Base-by-base conservation (phyloP, 768 basidiomycete species). In the Coprinopsis marcescibilis region DNA sequence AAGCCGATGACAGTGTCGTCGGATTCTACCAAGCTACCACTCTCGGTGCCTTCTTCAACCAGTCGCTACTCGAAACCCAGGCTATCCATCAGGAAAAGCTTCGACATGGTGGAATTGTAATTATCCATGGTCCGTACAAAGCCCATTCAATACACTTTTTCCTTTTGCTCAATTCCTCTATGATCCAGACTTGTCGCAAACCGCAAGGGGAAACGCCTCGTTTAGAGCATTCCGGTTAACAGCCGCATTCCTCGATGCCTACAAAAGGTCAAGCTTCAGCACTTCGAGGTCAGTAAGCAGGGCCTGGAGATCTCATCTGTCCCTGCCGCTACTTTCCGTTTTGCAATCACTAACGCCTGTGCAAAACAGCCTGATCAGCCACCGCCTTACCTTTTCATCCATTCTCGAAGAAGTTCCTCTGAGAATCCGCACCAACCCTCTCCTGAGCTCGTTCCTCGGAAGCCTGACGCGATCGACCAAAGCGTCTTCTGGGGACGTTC, bases 21-120 rank as follows among this genome's bases (percentile, higher is more conserved):
- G 94, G 94, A 30, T 91, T 95, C 65, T 97, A 97, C 69, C 90
- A 95, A 60, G 87, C 88, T 35, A 90, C 85, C 21, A 80, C 82
- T 7, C 74, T 90, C 30, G 89, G 89, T 34, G 86, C 89, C 3
- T 91, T 92, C 63, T 86, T 85, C 65, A 88, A 80, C 59, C 88
- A 89, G 61, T 75, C 77, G 6, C 62, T 92, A 40, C 72, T 92
- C 38, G 88, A 93, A 55, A 83, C 85, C 6, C 88, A 89, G 62
- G 85, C 85, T 39, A 78, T 89, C 54, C 89, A 91, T 62, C 85
- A 88, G 60, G 86, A 90, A 34, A 86, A 82, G 55, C 72, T 92
- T 49, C 73, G 90, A 58, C 88, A 92, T 57, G 89, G 89, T 25
- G 91, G 90, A 21, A 70, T 92, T 40, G 85, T 89, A 8, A 70